Conservation (phyloP, 768 basidiomycete genomes). For the Phanerochaete sordida region DNA sequence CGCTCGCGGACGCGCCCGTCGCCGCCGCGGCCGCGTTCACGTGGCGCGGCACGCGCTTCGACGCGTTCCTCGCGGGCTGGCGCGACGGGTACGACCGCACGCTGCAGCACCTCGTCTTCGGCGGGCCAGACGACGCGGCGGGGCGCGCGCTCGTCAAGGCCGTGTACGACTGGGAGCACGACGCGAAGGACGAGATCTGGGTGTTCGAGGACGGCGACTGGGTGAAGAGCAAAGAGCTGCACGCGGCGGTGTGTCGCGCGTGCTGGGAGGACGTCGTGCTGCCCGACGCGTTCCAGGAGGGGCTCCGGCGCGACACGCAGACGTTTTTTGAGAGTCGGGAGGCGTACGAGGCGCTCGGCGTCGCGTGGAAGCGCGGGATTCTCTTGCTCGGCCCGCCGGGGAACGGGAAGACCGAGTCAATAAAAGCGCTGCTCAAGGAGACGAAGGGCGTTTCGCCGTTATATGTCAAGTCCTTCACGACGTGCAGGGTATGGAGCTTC, state of each 20-base stretch:
- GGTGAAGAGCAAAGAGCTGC: slow-evolving; percentile 26
- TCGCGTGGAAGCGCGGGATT: slow-evolving; percentile 34
- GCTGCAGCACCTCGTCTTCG: slow-evolving; percentile 9
- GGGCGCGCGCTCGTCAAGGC: slow-evolving; percentile 12
- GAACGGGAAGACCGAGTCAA: slow-evolving; percentile 38
- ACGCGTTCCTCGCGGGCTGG: slow-evolving; percentile 12
- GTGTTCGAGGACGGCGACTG: slow-evolving; percentile 35
- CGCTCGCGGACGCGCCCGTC: neutral
- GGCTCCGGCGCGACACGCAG: slow-evolving; percentile 32
- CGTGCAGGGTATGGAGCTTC: slow-evolving; percentile 19
- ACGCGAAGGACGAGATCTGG: slow-evolving; percentile 29
- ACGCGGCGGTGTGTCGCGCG: slow-evolving; percentile 24
- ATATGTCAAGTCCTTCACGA: slow-evolving; percentile 40
- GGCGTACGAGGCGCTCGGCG: slow-evolving; percentile 34
- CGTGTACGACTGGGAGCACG: slow-evolving; percentile 13
- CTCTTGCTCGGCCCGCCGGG: slow-evolving; percentile 28
- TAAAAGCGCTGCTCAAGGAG: slow-evolving; percentile 29
- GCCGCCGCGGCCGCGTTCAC: slow-evolving; percentile 7
- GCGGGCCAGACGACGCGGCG: slow-evolving; percentile 7
- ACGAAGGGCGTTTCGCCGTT: slow-evolving; percentile 26
- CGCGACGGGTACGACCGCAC: neutral
- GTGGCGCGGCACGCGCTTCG: slow-evolving; percentile 1
- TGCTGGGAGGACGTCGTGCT: slow-evolving; percentile 34
- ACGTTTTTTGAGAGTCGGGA: slow-evolving; percentile 37
- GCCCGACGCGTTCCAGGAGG: slow-evolving; percentile 29